Evolutionary conservation across 2,329 filamentous ascomycete species (phyloP).

Genomic region (Berkeleyomyces basicola): DNA sequence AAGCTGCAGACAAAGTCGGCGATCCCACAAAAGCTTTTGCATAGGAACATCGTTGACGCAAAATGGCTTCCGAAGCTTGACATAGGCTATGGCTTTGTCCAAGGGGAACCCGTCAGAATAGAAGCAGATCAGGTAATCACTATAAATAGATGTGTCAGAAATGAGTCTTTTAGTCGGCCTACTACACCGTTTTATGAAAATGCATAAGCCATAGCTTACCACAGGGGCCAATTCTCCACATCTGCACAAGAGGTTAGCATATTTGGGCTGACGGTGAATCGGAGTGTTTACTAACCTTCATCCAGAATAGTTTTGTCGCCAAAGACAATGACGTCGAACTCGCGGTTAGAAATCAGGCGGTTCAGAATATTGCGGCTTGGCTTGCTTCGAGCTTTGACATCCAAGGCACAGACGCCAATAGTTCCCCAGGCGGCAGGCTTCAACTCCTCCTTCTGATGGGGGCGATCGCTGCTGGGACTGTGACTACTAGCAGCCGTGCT

Average conservation of each 20-base stretch:
- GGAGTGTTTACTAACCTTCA: slow-evolving; percentile 39
- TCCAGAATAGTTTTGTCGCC: slow-evolving; percentile 98
- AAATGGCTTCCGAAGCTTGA: slow-evolving; percentile 81
- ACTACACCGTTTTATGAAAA: not conserved
- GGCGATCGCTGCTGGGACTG: slow-evolving; percentile 57
- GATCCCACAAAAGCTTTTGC: slow-evolving; percentile 94
- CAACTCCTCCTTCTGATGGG: slow-evolving; percentile 41
- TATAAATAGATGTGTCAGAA: slow-evolving; percentile 17
- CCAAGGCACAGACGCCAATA: slow-evolving; percentile 89
- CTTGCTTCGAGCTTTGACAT: slow-evolving; percentile 92
- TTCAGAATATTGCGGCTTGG: slow-evolving; percentile 94
- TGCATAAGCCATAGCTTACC: slow-evolving; percentile 29
- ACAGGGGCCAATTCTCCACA: slow-evolving; percentile 90
- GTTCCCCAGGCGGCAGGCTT: slow-evolving; percentile 46
- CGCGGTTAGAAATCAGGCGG: slow-evolving; percentile 70
- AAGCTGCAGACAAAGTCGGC: slow-evolving; percentile 73
- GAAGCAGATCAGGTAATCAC: slow-evolving; percentile 92
- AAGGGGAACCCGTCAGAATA: slow-evolving; percentile 95
- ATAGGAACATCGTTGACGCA: slow-evolving; percentile 96
- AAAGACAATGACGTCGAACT: slow-evolving; percentile 95
- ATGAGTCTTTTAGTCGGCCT: not conserved
- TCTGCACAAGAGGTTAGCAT: slow-evolving; percentile 27
- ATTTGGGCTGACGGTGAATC: not conserved
- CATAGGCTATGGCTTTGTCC: slow-evolving; percentile 93
- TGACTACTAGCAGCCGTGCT: slow-evolving; percentile 71